Conservation (phyloP, 805 yeast species). For the Pichia thaimueangensis region DNA sequence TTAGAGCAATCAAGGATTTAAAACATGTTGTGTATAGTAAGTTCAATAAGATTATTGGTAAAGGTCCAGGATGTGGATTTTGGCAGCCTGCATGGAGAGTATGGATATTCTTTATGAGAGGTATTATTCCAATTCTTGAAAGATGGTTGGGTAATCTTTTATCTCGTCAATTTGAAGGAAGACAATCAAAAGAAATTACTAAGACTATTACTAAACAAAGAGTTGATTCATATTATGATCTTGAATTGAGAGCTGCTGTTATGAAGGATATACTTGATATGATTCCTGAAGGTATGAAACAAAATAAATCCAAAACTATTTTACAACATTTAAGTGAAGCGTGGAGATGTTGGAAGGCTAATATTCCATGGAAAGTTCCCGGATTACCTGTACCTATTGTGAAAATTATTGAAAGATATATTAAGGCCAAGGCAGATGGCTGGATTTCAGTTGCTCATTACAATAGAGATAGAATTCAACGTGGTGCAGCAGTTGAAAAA, state of each 20-base stretch:
- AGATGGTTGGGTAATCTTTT: slow-evolving; percentile 91
- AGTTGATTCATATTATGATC: slow-evolving; percentile 88
- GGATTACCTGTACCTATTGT: slow-evolving; percentile 91
- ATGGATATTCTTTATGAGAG: slow-evolving; percentile 89
- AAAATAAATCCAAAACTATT: slow-evolving; percentile 78
- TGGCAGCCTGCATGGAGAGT: slow-evolving; percentile 99
- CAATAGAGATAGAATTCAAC: slow-evolving; percentile 79
- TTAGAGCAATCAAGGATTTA: slow-evolving; percentile 89
- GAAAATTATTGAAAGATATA: slow-evolving; percentile 78
- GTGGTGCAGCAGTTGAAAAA: slow-evolving; percentile 91
- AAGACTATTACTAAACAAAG: slow-evolving; percentile 94
- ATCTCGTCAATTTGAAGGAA: slow-evolving; percentile 93
- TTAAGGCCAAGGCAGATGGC: slow-evolving; percentile 93
- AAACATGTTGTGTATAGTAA: slow-evolving; percentile 85
- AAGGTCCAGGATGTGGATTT: slow-evolving; percentile 98
- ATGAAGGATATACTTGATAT: slow-evolving; percentile 93
- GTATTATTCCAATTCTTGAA: slow-evolving; percentile 84
- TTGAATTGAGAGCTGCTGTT: slow-evolving; percentile 89
- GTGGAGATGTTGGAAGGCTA: slow-evolving; percentile 99
- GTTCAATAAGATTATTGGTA: slow-evolving; percentile 82
- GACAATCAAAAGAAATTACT: slow-evolving; percentile 84
- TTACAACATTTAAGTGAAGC: slow-evolving; percentile 95
- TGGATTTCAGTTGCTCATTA: slow-evolving; percentile 93
- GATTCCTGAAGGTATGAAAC: slow-evolving; percentile 93
- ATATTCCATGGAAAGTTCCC: slow-evolving; percentile 96